phyloP scores from a whole-genome alignment of 192 early-diverging fungal species.

The Backusella tuberculispora region DNA sequence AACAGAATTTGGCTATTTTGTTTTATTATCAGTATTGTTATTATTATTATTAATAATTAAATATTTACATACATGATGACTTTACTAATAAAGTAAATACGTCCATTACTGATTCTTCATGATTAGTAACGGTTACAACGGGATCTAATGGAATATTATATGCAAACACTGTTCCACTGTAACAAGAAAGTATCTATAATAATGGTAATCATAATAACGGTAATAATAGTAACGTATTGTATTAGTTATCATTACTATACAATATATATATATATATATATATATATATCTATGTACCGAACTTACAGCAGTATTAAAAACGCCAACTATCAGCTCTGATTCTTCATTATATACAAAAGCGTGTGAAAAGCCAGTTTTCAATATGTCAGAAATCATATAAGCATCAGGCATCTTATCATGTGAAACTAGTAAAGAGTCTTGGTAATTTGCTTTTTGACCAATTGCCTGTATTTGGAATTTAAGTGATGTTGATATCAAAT shows the following conservation, averaged over 20 bases:
- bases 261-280: too few relatives aligned
- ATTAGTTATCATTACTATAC: background rate
- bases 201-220: background rate
- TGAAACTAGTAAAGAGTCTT: background rate
- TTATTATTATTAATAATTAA: background rate
- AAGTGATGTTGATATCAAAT: background rate
- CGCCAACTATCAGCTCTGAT: background rate
- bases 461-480: background rate
- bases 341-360: conserved; percentile 1
- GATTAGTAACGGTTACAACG: background rate
- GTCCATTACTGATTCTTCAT: background rate
- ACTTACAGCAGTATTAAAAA: conserved; percentile 10
- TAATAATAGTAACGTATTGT: background rate
- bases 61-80: conserved; percentile 6
- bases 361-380: background rate
- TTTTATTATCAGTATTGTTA: background rate
- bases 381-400: background rate
- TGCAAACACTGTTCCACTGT: background rate
- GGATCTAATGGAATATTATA: background rate
- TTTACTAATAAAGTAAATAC: conserved; percentile 15
- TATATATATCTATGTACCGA: too few relatives aligned
- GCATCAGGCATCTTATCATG: background rate
- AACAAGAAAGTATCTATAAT: background rate
- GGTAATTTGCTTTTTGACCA: conserved; percentile 1
- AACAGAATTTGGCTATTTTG: background rate